Evolutionary conservation across 305 asterid genomes (phyloP), one percentile per base, ranked within the genome.

Genomic region (Euphrasia arctica): DNA sequence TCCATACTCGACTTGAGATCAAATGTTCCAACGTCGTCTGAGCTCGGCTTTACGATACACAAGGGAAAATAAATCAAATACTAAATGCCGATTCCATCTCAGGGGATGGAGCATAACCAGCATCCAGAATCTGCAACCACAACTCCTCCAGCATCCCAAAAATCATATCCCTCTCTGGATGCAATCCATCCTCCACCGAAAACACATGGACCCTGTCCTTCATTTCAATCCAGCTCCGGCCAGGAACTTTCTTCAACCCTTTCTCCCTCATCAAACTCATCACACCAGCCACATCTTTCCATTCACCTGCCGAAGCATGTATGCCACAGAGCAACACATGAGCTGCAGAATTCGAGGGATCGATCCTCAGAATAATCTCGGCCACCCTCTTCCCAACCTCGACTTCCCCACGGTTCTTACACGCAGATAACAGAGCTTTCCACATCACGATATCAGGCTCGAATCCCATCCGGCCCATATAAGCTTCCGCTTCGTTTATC

Each of bases 191-290:
- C 66, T 78, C 80, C 29, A 85, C 85, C 47, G 83, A 77, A 71
- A 88, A 88, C 48, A 77, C 76, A 58, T 85, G 89, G 55, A 70
- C 45, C 42, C 68, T 62, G 54, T 83, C 79, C 75, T 76, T 80
- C 29, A 70, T 64, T 71, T 83, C 85, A 22, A 88, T 80, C 96
- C 96, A 85, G 61, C 94, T 88, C 42, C 75, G 80, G n/a, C 96
- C 96, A 0, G 83, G 82, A 47, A 75, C 79, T 70, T 88, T 88
- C 70, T 67, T 83, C 22, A 88, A 76, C 2, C 88, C 79, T 42
- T 65, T 80, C 71, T 80, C 83, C 63, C 83, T 83, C 94, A 88
- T 88, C 85, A 55, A 71, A 58, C 64, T 75, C 75, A 89, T 83
- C 72, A 85, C 34, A 10, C 48, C 13, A 0, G 96, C 91, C 41